phyloP scores from a whole-genome alignment of 2,329 filamentous ascomycete genomes.

The Xylogone sp. region DNA sequence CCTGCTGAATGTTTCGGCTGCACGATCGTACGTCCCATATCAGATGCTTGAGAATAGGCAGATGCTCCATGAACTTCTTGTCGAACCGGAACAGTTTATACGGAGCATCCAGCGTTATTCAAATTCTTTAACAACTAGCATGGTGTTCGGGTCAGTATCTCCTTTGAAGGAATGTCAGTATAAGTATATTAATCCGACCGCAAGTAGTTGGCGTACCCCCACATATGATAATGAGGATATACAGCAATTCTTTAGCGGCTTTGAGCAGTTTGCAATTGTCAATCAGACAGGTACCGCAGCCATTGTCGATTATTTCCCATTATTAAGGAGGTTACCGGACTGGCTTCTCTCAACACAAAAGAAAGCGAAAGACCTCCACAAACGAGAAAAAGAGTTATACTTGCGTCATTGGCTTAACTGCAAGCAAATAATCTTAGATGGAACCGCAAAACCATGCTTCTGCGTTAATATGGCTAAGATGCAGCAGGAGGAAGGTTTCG shows the following conservation, averaged over 20 bases:
- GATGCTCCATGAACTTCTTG: constrained; percentile 40
- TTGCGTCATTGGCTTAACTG: constrained; percentile 36
- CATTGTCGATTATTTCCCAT: constrained; percentile 41
- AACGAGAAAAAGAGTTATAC: constrained; percentile 38
- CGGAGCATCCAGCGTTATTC: constrained; percentile 42
- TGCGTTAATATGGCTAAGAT: constrained; percentile 7
- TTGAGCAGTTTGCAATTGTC: constrained; percentile 38
- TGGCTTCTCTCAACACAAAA: constrained; percentile 32
- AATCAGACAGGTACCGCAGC: constrained; percentile 43
- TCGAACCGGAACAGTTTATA: constrained; percentile 38
- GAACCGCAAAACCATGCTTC: constrained; percentile 7
- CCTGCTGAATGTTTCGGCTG: constrained; percentile 19
- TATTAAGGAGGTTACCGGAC: constrained; percentile 37
- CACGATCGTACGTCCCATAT: constrained; percentile 30
- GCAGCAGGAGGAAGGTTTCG: constrained; percentile 4
- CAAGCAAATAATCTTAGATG: constrained; percentile 26
- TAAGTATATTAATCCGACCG: too few species aligned
- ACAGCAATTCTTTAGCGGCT: constrained; percentile 35
- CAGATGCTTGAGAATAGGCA: constrained; percentile 45
- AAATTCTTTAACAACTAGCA: constrained; percentile 41
- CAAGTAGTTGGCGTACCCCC: constrained; percentile 31
- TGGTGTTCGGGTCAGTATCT: constrained; percentile 36
- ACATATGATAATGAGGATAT: constrained; percentile 31
- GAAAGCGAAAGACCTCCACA: constrained; percentile 38
- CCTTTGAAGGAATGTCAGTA: too few species aligned